Base-by-base conservation (phyloP, 1,284 basidiomycete species). In the Hymenochaete sp. region DNA sequence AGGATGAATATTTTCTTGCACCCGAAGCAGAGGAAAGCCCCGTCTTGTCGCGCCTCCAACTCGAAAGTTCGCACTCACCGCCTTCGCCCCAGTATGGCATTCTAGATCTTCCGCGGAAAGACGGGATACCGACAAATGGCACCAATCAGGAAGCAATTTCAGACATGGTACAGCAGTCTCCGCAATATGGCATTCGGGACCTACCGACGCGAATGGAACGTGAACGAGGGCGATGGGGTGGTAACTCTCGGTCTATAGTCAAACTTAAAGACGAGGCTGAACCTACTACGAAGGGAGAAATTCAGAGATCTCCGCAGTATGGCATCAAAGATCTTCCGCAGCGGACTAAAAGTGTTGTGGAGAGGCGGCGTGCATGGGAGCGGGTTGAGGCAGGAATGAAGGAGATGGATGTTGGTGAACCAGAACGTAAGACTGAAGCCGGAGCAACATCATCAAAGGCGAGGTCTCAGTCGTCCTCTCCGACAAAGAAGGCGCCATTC, bases 21-120 rank as follows among this genome's bases (percentile, higher is more conserved):
- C n/a, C n/a, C n/a, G n/a, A n/a, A n/a, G n/a, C n/a, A n/a, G n/a
- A n/a, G n/a, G n/a, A n/a, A n/a, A n/a, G n/a, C n/a, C n/a, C n/a
- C n/a, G n/a, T n/a, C n/a, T n/a, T n/a, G n/a, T n/a, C n/a, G n/a
- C n/a, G n/a, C n/a, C n/a, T n/a, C n/a, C n/a, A n/a, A n/a, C n/a
- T n/a, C n/a, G n/a, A n/a, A n/a, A n/a, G n/a, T n/a, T n/a, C n/a
- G n/a, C n/a, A n/a, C n/a, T n/a, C n/a, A 3, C 28, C 39, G 13
- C 9, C 58, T 13, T 62, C 60, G 33, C 62, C 63, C 4, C 51
- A 56, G 32, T 60, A 56, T 42, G 59, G 56, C 3, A 57, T 56
- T 6, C 53, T 54, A 8, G 59, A 59, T 39, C 47, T 57, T 4
- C 56, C 56, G 11, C 25, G 28, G 8, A n/a, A n/a, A n/a, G n/a